Evolutionary conservation across 148 eudicot species (phyloP).

Genomic region (Nepenthes mirabilis): DNA sequence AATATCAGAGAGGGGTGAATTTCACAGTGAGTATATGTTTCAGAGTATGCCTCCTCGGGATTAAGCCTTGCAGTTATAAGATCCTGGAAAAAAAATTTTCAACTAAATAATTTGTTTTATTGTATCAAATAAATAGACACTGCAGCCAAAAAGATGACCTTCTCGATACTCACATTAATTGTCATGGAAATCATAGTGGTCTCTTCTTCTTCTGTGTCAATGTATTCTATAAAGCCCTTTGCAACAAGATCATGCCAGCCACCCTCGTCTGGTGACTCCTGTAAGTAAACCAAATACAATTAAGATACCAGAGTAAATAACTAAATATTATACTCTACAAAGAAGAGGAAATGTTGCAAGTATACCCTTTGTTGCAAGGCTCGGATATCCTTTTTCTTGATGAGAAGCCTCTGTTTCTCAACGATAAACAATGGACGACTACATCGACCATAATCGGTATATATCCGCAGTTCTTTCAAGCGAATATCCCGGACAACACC

Average conservation of each 20-base stretch:
- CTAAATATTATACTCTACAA: neutral
- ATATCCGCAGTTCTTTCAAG: constrained; percentile 81
- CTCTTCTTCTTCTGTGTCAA: constrained; percentile 99
- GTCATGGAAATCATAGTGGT: constrained; percentile 99
- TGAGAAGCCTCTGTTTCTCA: constrained; percentile 81
- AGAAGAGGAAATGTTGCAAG: neutral
- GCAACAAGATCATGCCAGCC: constrained; percentile 96
- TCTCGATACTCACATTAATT: constrained; percentile 52
- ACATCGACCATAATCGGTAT: constrained; percentile 96
- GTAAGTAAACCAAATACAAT: constrained; percentile 6
- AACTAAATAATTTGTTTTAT: neutral
- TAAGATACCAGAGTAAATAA: constrained; percentile 3
- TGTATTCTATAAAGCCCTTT: constrained; percentile 84
- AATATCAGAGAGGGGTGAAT: constrained; percentile 92
- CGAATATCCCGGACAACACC: constrained; percentile 94
- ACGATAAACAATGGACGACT: constrained; percentile 95
- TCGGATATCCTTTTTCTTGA: constrained; percentile 74
- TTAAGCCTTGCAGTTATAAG: constrained; percentile 68
- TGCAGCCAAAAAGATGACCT: neutral
- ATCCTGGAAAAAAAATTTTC: constrained; percentile 41
- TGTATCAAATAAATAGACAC: neutral
- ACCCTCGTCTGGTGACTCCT: constrained; percentile 90
- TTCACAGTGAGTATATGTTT: constrained; percentile 96
- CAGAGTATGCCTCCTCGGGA: constrained; percentile 87
- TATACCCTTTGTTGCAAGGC: constrained; percentile 76